Evolutionary conservation across 495 filamentous ascomycete species (phyloP).

Genomic region (Platismatia glauca): DNA sequence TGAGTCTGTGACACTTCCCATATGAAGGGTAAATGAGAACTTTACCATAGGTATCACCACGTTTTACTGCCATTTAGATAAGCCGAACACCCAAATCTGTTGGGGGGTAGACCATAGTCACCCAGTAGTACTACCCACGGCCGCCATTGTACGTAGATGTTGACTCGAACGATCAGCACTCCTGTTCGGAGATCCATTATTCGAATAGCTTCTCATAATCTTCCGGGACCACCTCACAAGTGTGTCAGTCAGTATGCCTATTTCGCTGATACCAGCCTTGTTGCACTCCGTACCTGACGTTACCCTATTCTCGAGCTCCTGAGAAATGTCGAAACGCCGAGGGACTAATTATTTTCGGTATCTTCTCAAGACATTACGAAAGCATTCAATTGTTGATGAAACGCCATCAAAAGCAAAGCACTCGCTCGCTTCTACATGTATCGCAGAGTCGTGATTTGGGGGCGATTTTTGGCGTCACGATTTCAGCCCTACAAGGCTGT

Average conservation of each 20-base stretch:
- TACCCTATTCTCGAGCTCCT: not conserved
- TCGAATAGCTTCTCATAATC: not conserved
- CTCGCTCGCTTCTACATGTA: no score
- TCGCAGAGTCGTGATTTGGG: not conserved
- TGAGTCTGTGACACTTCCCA: not conserved
- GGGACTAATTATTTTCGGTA: not conserved
- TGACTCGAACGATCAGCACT: not conserved
- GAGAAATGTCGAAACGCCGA: not conserved
- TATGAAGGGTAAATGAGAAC: not conserved
- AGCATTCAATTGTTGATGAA: not conserved
- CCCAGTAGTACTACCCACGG: constrained; percentile 5
- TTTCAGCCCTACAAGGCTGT: not conserved
- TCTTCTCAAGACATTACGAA: not conserved
- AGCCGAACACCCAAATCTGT: not conserved
- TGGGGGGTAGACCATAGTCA: not conserved
- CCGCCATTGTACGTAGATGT: constrained; percentile 10
- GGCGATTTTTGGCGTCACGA: not conserved
- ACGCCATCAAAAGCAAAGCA: not conserved
- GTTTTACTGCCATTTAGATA: not conserved
- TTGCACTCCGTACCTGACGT: not conserved
- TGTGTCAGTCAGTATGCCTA: not conserved
- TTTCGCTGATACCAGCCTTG: not conserved
- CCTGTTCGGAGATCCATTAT: not conserved
- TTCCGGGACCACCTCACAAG: not conserved
- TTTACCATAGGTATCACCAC: not conserved